These are phyloP conservation scores for Macrophomina tecta DNA, from an alignment of 2,329 filamentous ascomycete species.

Conservation along the genomic window DNA sequence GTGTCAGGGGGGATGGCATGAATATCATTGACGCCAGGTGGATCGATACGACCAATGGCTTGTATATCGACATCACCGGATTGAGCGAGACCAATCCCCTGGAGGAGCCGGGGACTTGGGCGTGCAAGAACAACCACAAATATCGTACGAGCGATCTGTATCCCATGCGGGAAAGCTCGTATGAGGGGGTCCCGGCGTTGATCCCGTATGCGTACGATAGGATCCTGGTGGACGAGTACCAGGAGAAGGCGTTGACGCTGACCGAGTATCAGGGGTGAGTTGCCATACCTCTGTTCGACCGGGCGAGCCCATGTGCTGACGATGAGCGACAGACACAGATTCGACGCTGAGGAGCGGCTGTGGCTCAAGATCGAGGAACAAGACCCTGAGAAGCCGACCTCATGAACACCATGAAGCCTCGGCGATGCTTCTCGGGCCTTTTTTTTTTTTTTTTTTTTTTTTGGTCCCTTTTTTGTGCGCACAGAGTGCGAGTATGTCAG, in stretches of 20 bases:
- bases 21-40: slow-evolving; percentile 87
- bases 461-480: not conserved
- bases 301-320: slow-evolving; percentile 27
- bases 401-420: not conserved
- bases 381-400: slow-evolving; percentile 13
- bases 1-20: slow-evolving; percentile 67
- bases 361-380: slow-evolving; percentile 58
- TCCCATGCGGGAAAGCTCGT: slow-evolving; percentile 74
- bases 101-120: slow-evolving; percentile 68
- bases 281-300: not conserved
- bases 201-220: slow-evolving; percentile 73
- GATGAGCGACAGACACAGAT: slow-evolving; percentile 59
- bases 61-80: slow-evolving; percentile 85
- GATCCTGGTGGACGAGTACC: slow-evolving; percentile 71
- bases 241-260: slow-evolving; percentile 63
- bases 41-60: slow-evolving; percentile 76
- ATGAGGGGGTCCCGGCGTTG: slow-evolving; percentile 73
- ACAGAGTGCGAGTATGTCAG: slow-evolving; percentile 13
- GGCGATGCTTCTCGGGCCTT: not conserved
- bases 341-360: slow-evolving; percentile 63
- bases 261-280: slow-evolving; percentile 69
- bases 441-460: not conserved
- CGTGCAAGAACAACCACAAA: slow-evolving; percentile 79
- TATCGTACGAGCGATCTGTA: slow-evolving; percentile 76
- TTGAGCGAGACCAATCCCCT: slow-evolving; percentile 70